A percentile compares a stretch with the other conserved stretches of the same genome.
Evolutionary conservation across 2,329 filamentous ascomycete genomes (phyloP).

Genomic region (Pseudonectria foliicola): DNA sequence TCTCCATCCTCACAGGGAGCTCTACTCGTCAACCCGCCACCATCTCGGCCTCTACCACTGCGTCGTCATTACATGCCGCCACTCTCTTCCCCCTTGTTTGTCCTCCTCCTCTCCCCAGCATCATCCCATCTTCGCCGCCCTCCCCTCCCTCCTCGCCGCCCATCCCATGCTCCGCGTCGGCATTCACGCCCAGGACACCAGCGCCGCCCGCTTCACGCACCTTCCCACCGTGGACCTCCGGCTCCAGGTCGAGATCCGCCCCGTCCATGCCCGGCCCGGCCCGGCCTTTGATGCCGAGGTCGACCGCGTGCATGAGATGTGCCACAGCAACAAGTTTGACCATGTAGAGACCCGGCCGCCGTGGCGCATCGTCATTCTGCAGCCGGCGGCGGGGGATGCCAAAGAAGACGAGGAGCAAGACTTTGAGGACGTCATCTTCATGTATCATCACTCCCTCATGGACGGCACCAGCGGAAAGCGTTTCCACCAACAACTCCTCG

Average conservation of each 20-base stretch:
- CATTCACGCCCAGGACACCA: constrained; percentile 38
- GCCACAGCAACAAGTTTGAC: constrained; percentile 35
- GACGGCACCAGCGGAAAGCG: constrained; percentile 43
- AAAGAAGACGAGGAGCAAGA: constrained; percentile 6
- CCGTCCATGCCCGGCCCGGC: constrained; percentile 10
- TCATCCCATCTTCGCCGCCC: constrained; percentile 28
- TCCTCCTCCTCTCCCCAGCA: constrained; percentile 1
- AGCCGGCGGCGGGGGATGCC: constrained; percentile 7
- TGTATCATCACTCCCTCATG: constrained; percentile 45
- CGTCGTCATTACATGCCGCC: constrained; percentile 39
- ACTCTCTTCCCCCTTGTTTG: constrained; percentile 19
- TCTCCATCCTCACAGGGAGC: constrained; percentile 30
- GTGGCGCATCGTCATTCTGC: constrained; percentile 40
- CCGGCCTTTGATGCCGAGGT: constrained; percentile 25
- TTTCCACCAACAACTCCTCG: constrained; percentile 43
- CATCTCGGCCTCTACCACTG: constrained; percentile 39
- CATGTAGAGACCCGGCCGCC: constrained; percentile 34
- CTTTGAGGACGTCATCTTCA: constrained; percentile 37
- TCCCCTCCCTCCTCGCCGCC: constrained; percentile 33
- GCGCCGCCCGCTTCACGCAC: constrained; percentile 36
- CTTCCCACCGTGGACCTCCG: constrained; percentile 36
- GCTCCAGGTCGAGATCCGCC: constrained; percentile 33
- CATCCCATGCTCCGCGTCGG: constrained; percentile 43
- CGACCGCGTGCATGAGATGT: constrained; percentile 27
- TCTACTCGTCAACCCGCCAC: constrained; percentile 39